These are phyloP conservation scores for Amylocarpus encephaloides DNA, from an alignment of 2,329 filamentous ascomycete species.

Conservation along the genomic window DNA sequence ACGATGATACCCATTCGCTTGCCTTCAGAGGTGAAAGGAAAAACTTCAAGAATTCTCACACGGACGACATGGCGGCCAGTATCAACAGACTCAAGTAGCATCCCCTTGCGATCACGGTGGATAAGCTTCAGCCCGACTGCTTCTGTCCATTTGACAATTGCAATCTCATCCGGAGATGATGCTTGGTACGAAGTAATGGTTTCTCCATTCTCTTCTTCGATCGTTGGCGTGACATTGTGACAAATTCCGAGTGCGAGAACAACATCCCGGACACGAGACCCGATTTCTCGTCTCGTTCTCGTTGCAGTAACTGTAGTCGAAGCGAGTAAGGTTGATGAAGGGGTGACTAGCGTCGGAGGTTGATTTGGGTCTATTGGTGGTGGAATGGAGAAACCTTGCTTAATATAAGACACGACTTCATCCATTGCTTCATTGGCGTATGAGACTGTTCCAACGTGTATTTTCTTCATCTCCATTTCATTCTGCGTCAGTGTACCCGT, in stretches of 20 bases:
- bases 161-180: slow-evolving; percentile 95
- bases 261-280: slow-evolving; percentile 85
- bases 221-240: slow-evolving; percentile 93
- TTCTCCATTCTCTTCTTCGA: slow-evolving; percentile 73
- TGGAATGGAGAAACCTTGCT: slow-evolving; percentile 67
- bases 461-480: slow-evolving; percentile 98
- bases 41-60: slow-evolving; percentile 86
- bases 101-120: slow-evolving; percentile 80
- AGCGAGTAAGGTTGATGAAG: slow-evolving; percentile 63
- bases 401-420: slow-evolving; percentile 81
- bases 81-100: slow-evolving; percentile 72
- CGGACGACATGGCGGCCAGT: slow-evolving; percentile 70
- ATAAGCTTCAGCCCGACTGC: slow-evolving; percentile 79
- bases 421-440: slow-evolving; percentile 99
- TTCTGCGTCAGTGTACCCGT: slow-evolving; percentile 98
- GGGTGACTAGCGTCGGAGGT: slow-evolving; percentile 59
- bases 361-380: slow-evolving; percentile 40
- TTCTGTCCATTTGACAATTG: slow-evolving; percentile 94
- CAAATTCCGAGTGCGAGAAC: slow-evolving; percentile 88
- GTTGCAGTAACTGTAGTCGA: slow-evolving; percentile 58
- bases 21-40: slow-evolving; percentile 95
- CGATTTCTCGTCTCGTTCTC: slow-evolving; percentile 85
- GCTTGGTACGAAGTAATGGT: slow-evolving; percentile 85
- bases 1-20: slow-evolving; percentile 98
- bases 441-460: slow-evolving; percentile 95